Base-by-base conservation (phyloP, 441 rosid genomes). In the Jatropha multifida region DNA sequence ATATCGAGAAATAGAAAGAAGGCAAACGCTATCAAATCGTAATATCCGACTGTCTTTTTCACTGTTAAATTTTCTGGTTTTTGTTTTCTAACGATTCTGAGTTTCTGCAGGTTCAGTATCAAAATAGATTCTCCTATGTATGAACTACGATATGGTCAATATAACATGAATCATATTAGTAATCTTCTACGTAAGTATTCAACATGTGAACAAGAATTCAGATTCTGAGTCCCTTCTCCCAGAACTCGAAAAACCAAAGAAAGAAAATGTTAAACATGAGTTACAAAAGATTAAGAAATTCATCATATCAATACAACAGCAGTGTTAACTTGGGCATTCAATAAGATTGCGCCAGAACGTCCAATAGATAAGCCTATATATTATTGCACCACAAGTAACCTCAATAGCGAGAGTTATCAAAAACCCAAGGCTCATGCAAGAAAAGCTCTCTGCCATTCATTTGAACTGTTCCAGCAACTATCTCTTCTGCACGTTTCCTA, bases 361-460 rank as follows among this genome's bases (percentile, higher is more conserved):
- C 55, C 15, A 11, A 52, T 15, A 8, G 38, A 18, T 55, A 41
- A n/a, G 38, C 51, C n/a, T 56, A 14, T 51, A 49, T 1, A 58
- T 58, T 4, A 55, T 18, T 27, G 56, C 65, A 66, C 18, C 18
- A 46, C 65, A 44, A 51, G 56, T 42, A 41, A 76, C 75, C 80
- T 89, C 83, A 92, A 67, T 86, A 93, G 0, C 27, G 85, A 58
- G 81, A 65, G 79, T 94, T 90, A 75, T 94, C 98, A 62, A 94
- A 92, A 62, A 89, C 92, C 90, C 87, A 85, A 2, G 98, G 97
- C 76, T 92, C 88, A 55, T 86, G 94, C 80, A 83, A 62, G 86
- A 92, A 94, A 77, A 94, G 92, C 87, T 92, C 97, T 15, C 95
- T 87, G 23, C 98, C 98, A 59, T 90, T 94, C 98, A 90, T 90